These are phyloP conservation scores for Dioszegia crocea DNA, from an alignment of 768 basidiomycete genomes.

Conservation along the genomic window DNA sequence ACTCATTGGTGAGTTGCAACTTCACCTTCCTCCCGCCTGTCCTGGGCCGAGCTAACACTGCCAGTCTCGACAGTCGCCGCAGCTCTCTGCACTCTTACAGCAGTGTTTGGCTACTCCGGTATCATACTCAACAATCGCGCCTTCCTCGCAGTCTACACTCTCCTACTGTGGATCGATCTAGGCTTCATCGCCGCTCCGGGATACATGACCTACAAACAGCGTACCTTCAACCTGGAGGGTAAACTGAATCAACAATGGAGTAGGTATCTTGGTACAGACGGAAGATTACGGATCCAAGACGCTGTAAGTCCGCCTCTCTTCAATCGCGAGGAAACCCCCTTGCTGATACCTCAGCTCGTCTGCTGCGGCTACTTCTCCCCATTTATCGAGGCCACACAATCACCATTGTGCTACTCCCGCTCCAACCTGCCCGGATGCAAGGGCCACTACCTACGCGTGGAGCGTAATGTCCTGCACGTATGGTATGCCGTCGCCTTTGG, in stretches of 20 bases:
- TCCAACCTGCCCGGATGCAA: conserved; percentile 72
- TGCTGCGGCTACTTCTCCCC: conserved; percentile 80
- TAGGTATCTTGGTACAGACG: conserved; percentile 58
- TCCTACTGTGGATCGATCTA: conserved; percentile 71
- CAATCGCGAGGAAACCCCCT: background rate
- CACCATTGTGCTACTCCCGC: conserved; percentile 69
- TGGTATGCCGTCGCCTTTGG: conserved; percentile 68
- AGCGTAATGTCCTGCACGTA: conserved; percentile 56
- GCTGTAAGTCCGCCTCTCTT: conserved; percentile 34
- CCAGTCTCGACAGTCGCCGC: conserved; percentile 67
- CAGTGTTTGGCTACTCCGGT: conserved; percentile 71
- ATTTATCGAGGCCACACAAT: conserved; percentile 72
- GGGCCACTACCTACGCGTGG: conserved; percentile 59
- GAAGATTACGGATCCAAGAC: conserved; percentile 68
- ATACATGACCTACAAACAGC: conserved; percentile 71
- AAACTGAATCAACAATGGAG: conserved; percentile 78
- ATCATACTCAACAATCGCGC: conserved; percentile 77
- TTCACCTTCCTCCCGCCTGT: background rate
- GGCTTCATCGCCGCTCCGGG: conserved; percentile 68
- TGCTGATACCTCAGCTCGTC: conserved; percentile 53
- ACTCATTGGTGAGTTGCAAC: conserved; percentile 57
- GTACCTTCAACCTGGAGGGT: conserved; percentile 73
- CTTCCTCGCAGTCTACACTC: conserved; percentile 70
- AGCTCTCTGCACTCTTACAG: conserved; percentile 59
- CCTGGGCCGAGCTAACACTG: background rate